Base-by-base conservation (phyloP, 257 asterid genomes). In the Scutellaria baicalensis region DNA sequence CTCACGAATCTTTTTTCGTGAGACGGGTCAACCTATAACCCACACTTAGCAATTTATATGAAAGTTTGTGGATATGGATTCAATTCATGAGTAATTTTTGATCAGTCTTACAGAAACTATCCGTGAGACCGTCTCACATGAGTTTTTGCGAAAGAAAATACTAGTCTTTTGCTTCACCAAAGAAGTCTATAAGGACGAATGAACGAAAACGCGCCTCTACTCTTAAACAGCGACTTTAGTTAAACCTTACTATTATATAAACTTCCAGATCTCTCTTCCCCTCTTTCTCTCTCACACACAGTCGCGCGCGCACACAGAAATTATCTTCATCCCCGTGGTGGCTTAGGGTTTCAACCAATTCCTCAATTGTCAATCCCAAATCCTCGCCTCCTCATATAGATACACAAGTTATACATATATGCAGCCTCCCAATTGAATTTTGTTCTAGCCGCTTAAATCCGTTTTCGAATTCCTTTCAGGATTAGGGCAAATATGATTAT, bases 381-480 rank as follows among this genome's bases (percentile, higher is more conserved):
- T 2, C 13, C 8, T 47, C 10, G 14, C 52, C 18, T 39, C 38
- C n/a, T 21, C 61, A 47, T 18, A 74, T 39, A 66, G 31, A 76
- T 11, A 16, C 8, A 33, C 57, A 44, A 56, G 20, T 40, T 56
- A 23, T 16, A 66, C 52, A 66, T 44, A 40, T 59, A 88, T 82
- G 96, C 89, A 74, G 69, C 92, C 96, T 23, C 88, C 91, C 59
- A 80, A 91, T 59, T 8, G 43, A 76, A 39, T 66, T 59, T 80
- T 8, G 27, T 76, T 66, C 48, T 14, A 20, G n/a, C 23, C 68
- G 80, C 61, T 31, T 78, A 75, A 68, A 17, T 59, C 17, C 59
- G 23, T 20, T n/a, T 33, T 5, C 36, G 18, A 18, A 18, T 27
- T 27, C 33, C 33, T 54, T 68, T 68, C 58, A 68, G 50, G 65